These are phyloP conservation scores for Lomentospora prolificans DNA, from an alignment of 2,329 filamentous ascomycete species.

Conservation along the genomic window DNA sequence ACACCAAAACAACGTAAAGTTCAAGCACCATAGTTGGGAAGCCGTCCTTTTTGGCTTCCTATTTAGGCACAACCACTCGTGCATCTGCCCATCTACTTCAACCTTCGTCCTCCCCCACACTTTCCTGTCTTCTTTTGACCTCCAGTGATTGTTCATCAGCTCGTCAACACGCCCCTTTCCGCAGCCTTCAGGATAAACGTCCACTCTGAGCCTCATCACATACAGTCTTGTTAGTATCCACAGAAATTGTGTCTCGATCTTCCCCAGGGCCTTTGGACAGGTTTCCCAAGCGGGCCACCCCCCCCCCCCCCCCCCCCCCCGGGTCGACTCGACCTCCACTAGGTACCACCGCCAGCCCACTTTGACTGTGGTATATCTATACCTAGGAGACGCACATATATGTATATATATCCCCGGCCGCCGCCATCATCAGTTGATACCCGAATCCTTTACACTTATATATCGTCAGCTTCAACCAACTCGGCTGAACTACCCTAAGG, in stretches of 20 bases:
- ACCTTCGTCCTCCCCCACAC: background rate
- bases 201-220: background rate
- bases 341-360: background rate
- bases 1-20: conserved; percentile 1
- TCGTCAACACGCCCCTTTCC: background rate
- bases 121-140: background rate
- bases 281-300: background rate
- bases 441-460: background rate
- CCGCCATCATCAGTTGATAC: background rate
- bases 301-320: too few species aligned
- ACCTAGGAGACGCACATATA: background rate
- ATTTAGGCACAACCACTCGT: conserved; percentile 8
- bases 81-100: background rate
- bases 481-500: too few species aligned
- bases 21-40: background rate
- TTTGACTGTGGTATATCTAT: background rate
- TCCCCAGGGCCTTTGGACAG: background rate
- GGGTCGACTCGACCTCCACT: background rate
- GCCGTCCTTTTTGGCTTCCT: conserved; percentile 1
- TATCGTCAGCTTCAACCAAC: background rate
- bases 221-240: background rate
- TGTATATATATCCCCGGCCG: background rate
- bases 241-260: background rate
- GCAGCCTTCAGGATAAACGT: background rate
- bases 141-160: conserved; percentile 3